Conservation (phyloP, 192 early-diverging fungal genomes). For the Glomus cerebriforme region DNA sequence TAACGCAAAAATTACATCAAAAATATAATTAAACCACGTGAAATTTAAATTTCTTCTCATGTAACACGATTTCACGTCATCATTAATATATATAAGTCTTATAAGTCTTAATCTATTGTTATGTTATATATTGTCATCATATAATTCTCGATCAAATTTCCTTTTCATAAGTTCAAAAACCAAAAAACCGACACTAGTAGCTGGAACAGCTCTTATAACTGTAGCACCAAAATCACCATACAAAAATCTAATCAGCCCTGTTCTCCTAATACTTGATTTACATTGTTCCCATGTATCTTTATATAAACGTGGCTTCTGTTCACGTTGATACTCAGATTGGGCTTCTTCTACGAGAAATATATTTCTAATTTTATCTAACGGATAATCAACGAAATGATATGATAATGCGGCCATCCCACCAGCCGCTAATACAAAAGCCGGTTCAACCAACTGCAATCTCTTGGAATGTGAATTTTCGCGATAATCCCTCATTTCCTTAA, state of each 20-base stretch:
- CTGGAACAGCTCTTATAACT: conserved; percentile 53
- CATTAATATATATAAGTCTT: no score
- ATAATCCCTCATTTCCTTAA: conserved; percentile 50
- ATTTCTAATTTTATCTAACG: conserved; percentile 65
- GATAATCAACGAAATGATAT: conserved; percentile 75
- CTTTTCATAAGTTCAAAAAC: conserved; percentile 66
- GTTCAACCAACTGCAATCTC: conserved; percentile 45
- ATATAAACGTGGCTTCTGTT: conserved; percentile 44
- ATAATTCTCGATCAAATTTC: conserved; percentile 50
- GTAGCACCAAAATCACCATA: conserved; percentile 56
- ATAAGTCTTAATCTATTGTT: not conserved
- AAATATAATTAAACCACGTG: not conserved
- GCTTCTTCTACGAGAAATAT: conserved; percentile 70
- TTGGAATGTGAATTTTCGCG: conserved; percentile 36
- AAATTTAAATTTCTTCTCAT: no score
- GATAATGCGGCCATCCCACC: conserved; percentile 64
- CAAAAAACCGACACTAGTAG: conserved; percentile 63
- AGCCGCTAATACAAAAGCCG: conserved; percentile 58
- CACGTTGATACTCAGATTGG: conserved; percentile 46
- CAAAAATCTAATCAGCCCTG: conserved; percentile 49
- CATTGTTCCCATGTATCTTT: conserved; percentile 55
- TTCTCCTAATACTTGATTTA: conserved; percentile 40
- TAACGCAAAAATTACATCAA: not conserved
- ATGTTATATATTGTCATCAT: conserved; percentile 30
- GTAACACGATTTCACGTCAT: no score